phyloP scores from a whole-genome alignment of 2,329 filamentous ascomycete genomes.

The Huntiella abstrusa region DNA sequence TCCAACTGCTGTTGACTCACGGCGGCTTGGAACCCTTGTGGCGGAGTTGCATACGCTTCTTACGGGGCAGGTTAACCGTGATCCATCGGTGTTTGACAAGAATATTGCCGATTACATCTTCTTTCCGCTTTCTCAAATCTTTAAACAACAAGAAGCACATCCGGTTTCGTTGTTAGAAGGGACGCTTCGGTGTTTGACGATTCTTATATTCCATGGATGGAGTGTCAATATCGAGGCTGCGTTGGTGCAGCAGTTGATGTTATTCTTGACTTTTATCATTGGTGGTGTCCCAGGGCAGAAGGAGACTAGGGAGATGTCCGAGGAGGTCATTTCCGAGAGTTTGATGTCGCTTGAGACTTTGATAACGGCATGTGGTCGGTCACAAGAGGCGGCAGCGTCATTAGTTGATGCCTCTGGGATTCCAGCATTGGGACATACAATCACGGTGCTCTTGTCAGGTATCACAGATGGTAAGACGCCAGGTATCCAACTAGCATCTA shows the following conservation, averaged over 20 bases:
- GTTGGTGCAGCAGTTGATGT: conserved; percentile 66
- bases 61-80: conserved; percentile 22
- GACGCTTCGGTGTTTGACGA: conserved; percentile 52
- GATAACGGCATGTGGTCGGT: conserved; percentile 37
- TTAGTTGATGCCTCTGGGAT: conserved; percentile 41
- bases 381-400: conserved; percentile 27
- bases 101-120: conserved; percentile 89
- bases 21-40: conserved; percentile 27
- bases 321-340: conserved; percentile 57
- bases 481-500: conserved; percentile 52
- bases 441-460: conserved; percentile 63
- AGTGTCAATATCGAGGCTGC: conserved; percentile 48
- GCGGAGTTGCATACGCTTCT: conserved; percentile 28
- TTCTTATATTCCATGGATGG: conserved; percentile 68
- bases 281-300: conserved; percentile 48
- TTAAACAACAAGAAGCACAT: conserved; percentile 55
- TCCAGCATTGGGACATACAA: conserved; percentile 62
- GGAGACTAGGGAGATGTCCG: conserved; percentile 30
- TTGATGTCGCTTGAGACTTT: conserved; percentile 52
- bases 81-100: conserved; percentile 43
- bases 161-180: conserved; percentile 57
- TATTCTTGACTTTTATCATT: conserved; percentile 65
- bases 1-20: conserved; percentile 23
- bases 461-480: conserved; percentile 44
- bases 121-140: conserved; percentile 75